Percentiles rank a stretch among this genome's conserved stretches.
phyloP scores from a whole-genome alignment of 352 stramenopile species.

The Phytophthora fragariae region DNA sequence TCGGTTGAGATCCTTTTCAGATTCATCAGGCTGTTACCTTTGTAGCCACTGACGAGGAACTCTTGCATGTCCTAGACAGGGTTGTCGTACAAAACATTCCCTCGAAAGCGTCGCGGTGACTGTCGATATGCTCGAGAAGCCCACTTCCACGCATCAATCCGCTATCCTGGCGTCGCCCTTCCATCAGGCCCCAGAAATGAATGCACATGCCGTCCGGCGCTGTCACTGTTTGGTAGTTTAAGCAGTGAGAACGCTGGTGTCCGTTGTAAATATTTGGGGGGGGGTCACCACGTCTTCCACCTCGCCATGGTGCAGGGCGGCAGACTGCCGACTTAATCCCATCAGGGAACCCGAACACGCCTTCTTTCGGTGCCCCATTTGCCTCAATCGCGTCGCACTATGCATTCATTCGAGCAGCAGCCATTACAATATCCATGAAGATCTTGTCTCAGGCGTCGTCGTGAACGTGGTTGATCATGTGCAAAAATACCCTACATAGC shows the following conservation, averaged over 20 bases:
- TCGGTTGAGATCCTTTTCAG: constrained; percentile 1
- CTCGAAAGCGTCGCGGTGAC: not conserved
- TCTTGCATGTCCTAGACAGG: constrained; percentile 1
- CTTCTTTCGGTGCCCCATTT: not conserved
- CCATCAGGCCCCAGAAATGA: constrained; percentile 16
- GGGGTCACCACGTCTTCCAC: not conserved
- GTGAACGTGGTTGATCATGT: not conserved
- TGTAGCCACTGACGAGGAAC: constrained; percentile 13
- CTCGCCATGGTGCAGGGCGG: not conserved
- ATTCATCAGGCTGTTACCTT: not conserved
- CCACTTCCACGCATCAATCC: not conserved
- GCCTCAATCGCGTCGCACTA: not conserved
- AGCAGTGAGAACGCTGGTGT: constrained; percentile 6
- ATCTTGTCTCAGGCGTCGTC: not conserved
- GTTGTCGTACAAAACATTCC: constrained; percentile 2
- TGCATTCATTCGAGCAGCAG: not conserved
- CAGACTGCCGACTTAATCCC: constrained; percentile 4
- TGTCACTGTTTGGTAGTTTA: constrained; percentile 9
- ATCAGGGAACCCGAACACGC: constrained; percentile 5
- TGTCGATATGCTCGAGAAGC: constrained; percentile 8
- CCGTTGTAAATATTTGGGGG: not conserved
- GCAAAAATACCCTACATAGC: not conserved
- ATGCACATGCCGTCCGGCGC: constrained; percentile 7
- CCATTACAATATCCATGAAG: not conserved
- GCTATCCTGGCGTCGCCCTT: constrained; percentile 6